Base-by-base conservation (phyloP, 768 basidiomycete species). In the Paxillus rubicundulus region DNA sequence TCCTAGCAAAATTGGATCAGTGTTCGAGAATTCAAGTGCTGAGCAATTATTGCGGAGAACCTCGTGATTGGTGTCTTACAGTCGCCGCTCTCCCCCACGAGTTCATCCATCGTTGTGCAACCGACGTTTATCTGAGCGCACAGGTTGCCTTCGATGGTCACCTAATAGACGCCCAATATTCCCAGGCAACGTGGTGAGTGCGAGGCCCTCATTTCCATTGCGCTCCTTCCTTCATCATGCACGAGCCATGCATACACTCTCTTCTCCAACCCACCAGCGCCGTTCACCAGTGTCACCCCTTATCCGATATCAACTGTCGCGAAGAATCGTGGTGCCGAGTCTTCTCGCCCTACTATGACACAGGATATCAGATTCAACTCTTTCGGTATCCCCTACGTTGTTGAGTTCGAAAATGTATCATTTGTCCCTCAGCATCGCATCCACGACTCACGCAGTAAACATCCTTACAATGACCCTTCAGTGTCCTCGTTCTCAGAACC, bases 351-450 rank as follows among this genome's bases (percentile, higher is more conserved):
- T 10, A 38, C 21, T 9, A 68, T 68, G 65, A 16, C 55, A 9
- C 57, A 47, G 21, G 41, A 68, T 30, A 54, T 69, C 61, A 64
- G 59, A 55, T 67, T 70, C 55, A 65, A 59, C 37, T 38, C 69
- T 33, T 68, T 57, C 32, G 67, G 67, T 6, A 32, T 70, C 2
- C 67, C 67, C 1, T 70, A 68, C 4, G 14, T 70, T 1, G 55
- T 52, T 37, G 69, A 69, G 45, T 70, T 70, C 12, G 60, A 47
- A 43, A 57, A 70, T 27, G 56, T 70, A 9, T 66, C 67, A 2
- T 45, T 68, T 4, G 47, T 14, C 10, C 55, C 47, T 27, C 12
- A 36, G 18, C 33, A 39, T 36, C 17, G 28, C 24, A 56, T 24
- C 9, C 9, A 38, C 8, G 38, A 38, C 27, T 46, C 43, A 28